Percentiles rank a stretch among this genome's conserved stretches.
Evolutionary conservation across 495 filamentous ascomycete genomes (phyloP).

Genomic region (Penicillium nucicola): DNA sequence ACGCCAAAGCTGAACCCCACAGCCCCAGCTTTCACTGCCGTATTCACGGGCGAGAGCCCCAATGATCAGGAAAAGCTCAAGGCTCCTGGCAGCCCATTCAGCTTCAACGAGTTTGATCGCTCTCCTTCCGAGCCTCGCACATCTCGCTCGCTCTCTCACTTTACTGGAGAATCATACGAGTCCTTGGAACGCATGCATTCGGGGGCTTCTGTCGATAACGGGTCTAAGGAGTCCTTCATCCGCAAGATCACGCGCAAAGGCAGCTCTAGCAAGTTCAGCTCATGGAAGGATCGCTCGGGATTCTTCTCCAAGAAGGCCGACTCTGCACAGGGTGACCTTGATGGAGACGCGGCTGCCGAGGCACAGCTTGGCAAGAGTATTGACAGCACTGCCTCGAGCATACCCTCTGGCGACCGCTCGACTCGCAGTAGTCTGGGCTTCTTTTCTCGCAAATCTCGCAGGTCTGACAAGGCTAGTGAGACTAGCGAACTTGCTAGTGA

Average conservation of each 20-base stretch:
- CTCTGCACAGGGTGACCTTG: constrained; percentile 47
- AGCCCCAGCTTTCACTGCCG: constrained; percentile 55
- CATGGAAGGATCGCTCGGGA: constrained; percentile 64
- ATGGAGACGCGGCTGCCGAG: constrained; percentile 45
- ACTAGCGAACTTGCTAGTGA: constrained; percentile 48
- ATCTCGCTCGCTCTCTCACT: constrained; percentile 61
- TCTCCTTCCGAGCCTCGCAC: constrained; percentile 62
- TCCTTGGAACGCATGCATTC: constrained; percentile 69
- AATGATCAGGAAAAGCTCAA: constrained; percentile 35
- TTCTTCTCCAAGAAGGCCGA: constrained; percentile 63
- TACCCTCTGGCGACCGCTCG: constrained; percentile 42
- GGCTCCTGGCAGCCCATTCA: constrained; percentile 32
- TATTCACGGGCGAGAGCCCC: constrained; percentile 44
- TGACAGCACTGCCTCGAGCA: constrained; percentile 44
- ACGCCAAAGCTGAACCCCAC: constrained; percentile 61
- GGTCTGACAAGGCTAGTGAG: constrained; percentile 44
- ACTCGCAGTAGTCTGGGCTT: constrained; percentile 47
- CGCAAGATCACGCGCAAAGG: constrained; percentile 76
- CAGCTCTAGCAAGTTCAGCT: constrained; percentile 76
- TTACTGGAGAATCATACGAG: constrained; percentile 68
- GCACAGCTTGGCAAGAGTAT: constrained; percentile 46
- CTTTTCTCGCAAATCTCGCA: constrained; percentile 50
- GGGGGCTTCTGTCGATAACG: constrained; percentile 61
- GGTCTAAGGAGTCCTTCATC: constrained; percentile 60
- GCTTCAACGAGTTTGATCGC: constrained; percentile 44